Percentiles rank a stretch among this genome's conserved stretches.
Conservation (phyloP, 257 asterid species). For the Plectranthus barbatus region DNA sequence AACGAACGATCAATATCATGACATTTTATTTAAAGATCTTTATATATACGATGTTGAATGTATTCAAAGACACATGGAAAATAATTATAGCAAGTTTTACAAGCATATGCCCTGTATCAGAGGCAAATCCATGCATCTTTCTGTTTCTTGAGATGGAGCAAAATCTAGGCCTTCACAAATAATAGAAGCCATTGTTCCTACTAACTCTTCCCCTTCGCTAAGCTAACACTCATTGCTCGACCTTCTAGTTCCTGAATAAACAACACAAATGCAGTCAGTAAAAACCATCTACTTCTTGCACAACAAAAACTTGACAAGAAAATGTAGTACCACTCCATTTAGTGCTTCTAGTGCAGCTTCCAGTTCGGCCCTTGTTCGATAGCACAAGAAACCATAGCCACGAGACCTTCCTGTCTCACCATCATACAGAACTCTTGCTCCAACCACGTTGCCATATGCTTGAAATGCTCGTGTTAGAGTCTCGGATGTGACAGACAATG, state of each 20-base stretch:
- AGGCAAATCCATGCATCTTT: constrained; percentile 4
- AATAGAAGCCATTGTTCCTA: constrained; percentile 16
- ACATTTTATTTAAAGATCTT: too few relatives aligned
- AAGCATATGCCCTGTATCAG: constrained; percentile 2
- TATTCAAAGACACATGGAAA: too few relatives aligned
- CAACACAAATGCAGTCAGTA: background rate
- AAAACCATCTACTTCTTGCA: background rate
- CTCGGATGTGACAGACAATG: constrained; percentile 77
- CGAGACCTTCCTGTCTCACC: constrained; percentile 83
- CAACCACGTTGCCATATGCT: constrained; percentile 59
- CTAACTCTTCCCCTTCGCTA: constrained; percentile 68
- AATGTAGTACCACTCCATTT: constrained; percentile 59
- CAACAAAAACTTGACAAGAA: background rate
- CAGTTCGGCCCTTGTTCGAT: constrained; percentile 51
- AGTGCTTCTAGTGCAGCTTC: constrained; percentile 70
- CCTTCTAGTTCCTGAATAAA: constrained; percentile 75
- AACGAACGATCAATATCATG: too few relatives aligned
- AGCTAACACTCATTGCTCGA: constrained; percentile 60
- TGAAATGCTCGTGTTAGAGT: constrained; percentile 51
- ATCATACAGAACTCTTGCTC: constrained; percentile 75
- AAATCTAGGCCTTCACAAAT: constrained; percentile 12
- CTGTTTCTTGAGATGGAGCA: background rate
- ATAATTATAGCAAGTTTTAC: too few relatives aligned
- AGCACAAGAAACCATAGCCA: constrained; percentile 84
- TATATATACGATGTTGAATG: too few relatives aligned